Evolutionary conservation across 2,329 filamentous ascomycete genomes (phyloP), one percentile per base, ranked within the genome.

Genomic region (Sporothrix variecibatus): DNA sequence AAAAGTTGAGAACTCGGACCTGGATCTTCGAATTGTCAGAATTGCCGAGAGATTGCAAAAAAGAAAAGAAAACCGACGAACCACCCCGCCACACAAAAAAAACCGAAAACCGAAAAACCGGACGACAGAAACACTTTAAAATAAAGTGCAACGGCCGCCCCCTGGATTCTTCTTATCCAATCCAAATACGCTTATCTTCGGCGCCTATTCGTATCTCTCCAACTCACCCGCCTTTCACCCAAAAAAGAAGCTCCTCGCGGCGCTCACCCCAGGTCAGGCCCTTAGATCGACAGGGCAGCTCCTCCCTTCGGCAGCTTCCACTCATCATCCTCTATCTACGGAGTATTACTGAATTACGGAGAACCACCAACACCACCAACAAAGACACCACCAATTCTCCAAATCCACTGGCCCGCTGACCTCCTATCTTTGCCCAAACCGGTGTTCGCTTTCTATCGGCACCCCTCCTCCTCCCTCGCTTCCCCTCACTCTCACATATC

Each of bases 221-320:
- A 72, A 34, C 28, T 49, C 31, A 26, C 56, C 40, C 58, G 53
- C 70, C 34, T 5, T 49, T 49, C 43, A 15, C 43, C 43, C 43
- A 49, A 49, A 15, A 49, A 17, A 17, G 23, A 31, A 34, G 49
- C 49, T 72, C 71, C 31, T 38, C 38, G 49, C 31, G 56, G 8
- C 62, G 17, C 64, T 65, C 40, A 31, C 51, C 34, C 69, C 23
- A 60, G 56, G 56, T 72, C 20, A 43, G 60, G 46, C 28, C 17
- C 20, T 53, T n/a, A 51, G 69, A 74, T 74, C 73, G 73, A 72
- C 62, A 74, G 62, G 62, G 38, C 73, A 17, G 51, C 20, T 34
- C 51, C 65, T 71, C 28, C 38, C 64, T 69, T 65, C 58, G 71
- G 56, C 58, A 34, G 26, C 71, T 56, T 72, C 56, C 75, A 71